Base-by-base conservation (phyloP, 805 yeast species). In the Barnettozyma californica region DNA sequence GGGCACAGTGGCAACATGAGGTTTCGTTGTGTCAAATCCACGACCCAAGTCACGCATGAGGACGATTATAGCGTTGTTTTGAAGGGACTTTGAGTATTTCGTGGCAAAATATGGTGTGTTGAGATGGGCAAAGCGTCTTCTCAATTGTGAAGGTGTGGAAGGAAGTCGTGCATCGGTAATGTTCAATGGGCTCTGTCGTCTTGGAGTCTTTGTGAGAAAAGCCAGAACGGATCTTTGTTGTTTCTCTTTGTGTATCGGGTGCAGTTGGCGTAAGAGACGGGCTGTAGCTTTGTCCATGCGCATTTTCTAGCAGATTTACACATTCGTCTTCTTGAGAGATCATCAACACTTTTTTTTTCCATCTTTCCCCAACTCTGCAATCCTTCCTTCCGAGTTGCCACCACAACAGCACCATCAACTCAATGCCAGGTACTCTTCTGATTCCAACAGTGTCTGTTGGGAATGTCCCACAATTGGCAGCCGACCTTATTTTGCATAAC, bases 401-500 rank as follows among this genome's bases (percentile, higher is more conserved):
- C 18, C 37, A 35, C 9, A 18, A 41, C 43, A 26, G n/a, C 21
- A 26, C 43, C n/a, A 8, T 4, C 9, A 29, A 14, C 44, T 29
- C 27, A 8, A 42, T 21, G 20, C 5, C 19, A 11, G 44, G 34
- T 29, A 49, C 49, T 0, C 38, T 49, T 1, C 31, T 49, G 20
- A 38, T 94, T 1, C 98, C 98, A 0, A 67, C 90, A 0, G 85
- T 94, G 0, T 81, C 97, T 4, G 76, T 87, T 6, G 98, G 96
- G 8, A 94, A 92, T 59, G 84, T 90, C 3, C 95, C 98, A 0
- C 99, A 94, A 63, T 68, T 92, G 43, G 67, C 91, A 0, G 65
- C 77, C 6, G 98, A 91, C 64, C 69, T 91, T 27, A 66, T 92
- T 23, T 70, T 90, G 9, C 84, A 84, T 57, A 78, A 83, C n/a